Evolutionary conservation across 331 rosid genomes (phyloP), one percentile per base, ranked within the genome.

Genomic region (Pyracantha coccinea): DNA sequence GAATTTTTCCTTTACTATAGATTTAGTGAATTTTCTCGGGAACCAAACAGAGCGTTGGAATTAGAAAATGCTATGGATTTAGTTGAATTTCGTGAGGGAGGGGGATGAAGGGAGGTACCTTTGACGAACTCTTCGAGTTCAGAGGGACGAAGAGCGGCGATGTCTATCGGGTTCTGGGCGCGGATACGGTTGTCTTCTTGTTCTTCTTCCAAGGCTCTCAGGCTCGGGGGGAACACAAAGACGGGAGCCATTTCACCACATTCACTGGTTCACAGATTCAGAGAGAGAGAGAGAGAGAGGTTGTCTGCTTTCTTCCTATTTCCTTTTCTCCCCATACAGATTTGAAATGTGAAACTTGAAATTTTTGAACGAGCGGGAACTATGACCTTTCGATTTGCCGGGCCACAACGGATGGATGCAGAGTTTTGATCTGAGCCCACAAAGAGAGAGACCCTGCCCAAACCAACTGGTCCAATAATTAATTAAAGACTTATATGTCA

Each of bases 121-220:
- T 94, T 94, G 82, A 92, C 96, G 79, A 92, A 90, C 71, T 94
- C 99, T 76, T 94, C 96, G 57, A 94, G 86, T 80, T 88, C 81
- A 33, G 96, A 85, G 41, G 96, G 66, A 14, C 81, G 86, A 25
- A 92, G 80, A 44, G 89, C 82, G 24, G 92, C 32, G 52, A 87
- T 29, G 75, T 92, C 78, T 35, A 69, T 25, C 23, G 83, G 82
- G 69, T 84, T 88, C 50, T 68, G 90, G 17, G 83, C 92, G 80
- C 31, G 74, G 83, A 94, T 90, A 35, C 86, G 81, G 76, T 86
- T 77, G 64, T 86, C 93, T 66, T 88, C 87, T 64, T 59, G 62
- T 9, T 91, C 88, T 68, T 91, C 77, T 78, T 92, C 96, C 16
- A 94, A 92, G 14, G 85, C 95, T 47, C 54, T 69, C 23, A 94